Evolutionary conservation across 2,329 filamentous ascomycete species (phyloP).

Genomic region (Phaeosphaeria sp.): DNA sequence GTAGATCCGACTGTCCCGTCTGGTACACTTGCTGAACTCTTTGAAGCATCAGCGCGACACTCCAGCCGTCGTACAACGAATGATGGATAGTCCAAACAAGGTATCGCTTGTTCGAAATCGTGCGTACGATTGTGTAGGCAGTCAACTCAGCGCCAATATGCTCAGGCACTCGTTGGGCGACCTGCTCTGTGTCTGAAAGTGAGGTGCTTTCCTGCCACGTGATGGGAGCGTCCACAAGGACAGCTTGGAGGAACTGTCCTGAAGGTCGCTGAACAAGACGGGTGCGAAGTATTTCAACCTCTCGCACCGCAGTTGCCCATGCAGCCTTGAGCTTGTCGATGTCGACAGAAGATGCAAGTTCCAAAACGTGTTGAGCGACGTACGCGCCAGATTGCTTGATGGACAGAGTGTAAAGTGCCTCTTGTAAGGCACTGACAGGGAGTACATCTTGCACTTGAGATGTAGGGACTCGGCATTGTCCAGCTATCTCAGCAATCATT

Average conservation of each 20-base stretch:
- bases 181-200: conserved; percentile 23
- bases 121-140: conserved; percentile 35
- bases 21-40: conserved; percentile 35
- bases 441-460: conserved; percentile 48
- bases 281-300: conserved; percentile 58
- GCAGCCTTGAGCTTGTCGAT: conserved; percentile 53
- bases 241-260: conserved; percentile 35
- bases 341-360: conserved; percentile 48
- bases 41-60: conserved; percentile 37
- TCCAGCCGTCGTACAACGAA: conserved; percentile 51
- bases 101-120: conserved; percentile 22
- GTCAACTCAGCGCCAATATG: conserved; percentile 32
- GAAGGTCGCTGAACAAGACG: conserved; percentile 42
- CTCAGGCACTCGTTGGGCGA: conserved; percentile 22
- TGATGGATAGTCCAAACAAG: conserved; percentile 52
- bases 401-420: conserved; percentile 56
- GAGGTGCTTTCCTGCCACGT: conserved; percentile 29
- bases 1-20: conserved; percentile 17
- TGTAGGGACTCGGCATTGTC: conserved; percentile 29
- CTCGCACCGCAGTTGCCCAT: conserved; percentile 55
- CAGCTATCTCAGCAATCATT: conserved; percentile 26
- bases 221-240: conserved; percentile 35
- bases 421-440: conserved; percentile 52
- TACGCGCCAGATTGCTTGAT: conserved; percentile 57
- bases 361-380: conserved; percentile 54